Conservation (phyloP, 495 filamentous ascomycete species). For the Penicillium bovifimosum region DNA sequence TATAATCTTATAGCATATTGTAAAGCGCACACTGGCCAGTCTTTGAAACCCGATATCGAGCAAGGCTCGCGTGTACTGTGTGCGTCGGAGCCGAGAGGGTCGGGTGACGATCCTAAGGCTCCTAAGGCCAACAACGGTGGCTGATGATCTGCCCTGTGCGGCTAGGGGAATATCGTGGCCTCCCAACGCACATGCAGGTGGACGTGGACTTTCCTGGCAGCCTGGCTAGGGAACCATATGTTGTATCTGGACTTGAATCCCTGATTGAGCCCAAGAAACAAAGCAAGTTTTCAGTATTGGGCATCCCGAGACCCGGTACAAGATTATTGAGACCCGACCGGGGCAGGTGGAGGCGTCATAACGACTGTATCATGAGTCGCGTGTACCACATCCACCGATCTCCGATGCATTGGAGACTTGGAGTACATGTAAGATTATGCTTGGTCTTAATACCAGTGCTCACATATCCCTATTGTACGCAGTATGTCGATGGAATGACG, state of each 20-base stretch:
- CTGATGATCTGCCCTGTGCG: neutral
- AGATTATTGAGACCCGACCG: neutral
- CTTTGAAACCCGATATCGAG: neutral
- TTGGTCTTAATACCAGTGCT: no score
- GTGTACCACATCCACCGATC: conserved; percentile 3
- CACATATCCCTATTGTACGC: neutral
- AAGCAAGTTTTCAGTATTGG: neutral
- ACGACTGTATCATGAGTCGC: conserved; percentile 13
- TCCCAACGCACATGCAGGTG: neutral
- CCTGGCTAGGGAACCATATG: neutral
- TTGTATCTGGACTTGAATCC: no score
- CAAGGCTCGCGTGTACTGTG: neutral
- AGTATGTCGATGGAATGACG: neutral
- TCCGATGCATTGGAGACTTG: neutral
- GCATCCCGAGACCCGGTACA: neutral
- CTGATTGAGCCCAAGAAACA: no score
- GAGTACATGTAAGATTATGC: no score
- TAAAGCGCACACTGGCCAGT: neutral
- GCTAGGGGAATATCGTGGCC: conserved; percentile 1
- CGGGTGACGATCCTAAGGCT: conserved; percentile 2
- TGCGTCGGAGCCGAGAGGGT: conserved; percentile 2
- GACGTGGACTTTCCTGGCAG: neutral
- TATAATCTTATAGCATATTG: no score
- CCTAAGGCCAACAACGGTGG: no score
- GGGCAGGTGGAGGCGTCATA: conserved; percentile 8